Percentiles rank a stretch among this genome's conserved stretches.
These are phyloP conservation scores for Lagenaria siceraria DNA, from an alignment of 306 rosid species.

Conservation along the genomic window DNA sequence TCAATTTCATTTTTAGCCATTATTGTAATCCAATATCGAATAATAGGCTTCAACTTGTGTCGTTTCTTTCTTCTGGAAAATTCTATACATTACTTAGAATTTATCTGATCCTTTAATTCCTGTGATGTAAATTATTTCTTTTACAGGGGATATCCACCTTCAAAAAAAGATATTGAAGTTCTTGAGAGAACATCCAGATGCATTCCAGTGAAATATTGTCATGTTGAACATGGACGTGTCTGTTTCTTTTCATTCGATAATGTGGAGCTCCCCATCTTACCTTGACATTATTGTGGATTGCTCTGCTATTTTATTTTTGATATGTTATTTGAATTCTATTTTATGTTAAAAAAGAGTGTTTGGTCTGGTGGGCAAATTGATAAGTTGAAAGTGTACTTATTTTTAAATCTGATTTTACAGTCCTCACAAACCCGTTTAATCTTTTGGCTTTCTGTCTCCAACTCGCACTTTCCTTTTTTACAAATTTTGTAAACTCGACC, in stretches of 20 bases:
- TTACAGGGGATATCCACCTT: conserved; percentile 53
- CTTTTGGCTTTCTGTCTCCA: no score
- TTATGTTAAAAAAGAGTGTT: no score
- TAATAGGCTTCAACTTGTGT: neutral
- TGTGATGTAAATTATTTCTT: neutral
- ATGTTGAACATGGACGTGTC: conserved; percentile 48
- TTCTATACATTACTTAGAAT: neutral
- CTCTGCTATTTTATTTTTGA: neutral
- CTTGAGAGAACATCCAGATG: conserved; percentile 41
- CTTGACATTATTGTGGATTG: conserved; percentile 22
- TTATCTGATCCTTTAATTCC: neutral
- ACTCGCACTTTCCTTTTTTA: no score
- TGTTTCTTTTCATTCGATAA: conserved; percentile 62
- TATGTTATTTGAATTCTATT: neutral
- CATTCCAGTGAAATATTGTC: conserved; percentile 50
- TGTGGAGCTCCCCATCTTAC: conserved; percentile 51
- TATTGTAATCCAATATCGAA: neutral
- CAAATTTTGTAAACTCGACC: no score
- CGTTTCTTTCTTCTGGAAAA: neutral
- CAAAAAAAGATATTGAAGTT: conserved; percentile 38
- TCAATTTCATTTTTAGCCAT: neutral
- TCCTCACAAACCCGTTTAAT: no score
- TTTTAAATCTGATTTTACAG: no score
- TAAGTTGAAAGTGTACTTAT: no score
- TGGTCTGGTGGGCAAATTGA: no score